phyloP scores from a whole-genome alignment of 2,329 filamentous ascomycete species.

The Xylariaceae sp. region DNA sequence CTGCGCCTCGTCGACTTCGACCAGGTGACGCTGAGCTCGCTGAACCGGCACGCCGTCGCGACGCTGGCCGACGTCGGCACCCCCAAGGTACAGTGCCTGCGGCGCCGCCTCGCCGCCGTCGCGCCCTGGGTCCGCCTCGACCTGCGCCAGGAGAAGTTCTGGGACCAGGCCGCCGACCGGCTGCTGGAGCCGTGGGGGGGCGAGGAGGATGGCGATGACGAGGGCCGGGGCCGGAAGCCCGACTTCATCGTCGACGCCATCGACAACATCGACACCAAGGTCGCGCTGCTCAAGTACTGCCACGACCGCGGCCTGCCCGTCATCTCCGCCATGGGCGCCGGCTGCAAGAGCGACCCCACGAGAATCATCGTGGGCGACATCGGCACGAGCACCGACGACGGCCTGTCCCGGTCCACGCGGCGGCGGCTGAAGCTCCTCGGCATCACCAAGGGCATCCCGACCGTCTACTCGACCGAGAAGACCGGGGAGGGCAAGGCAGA shows the following conservation, averaged over 20 bases:
- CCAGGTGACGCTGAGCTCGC: slow-evolving; percentile 87
- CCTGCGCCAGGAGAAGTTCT: slow-evolving; percentile 76
- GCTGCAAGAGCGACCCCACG: slow-evolving; percentile 82
- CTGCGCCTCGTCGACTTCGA: slow-evolving; percentile 93
- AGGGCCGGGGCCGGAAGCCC: slow-evolving; percentile 52
- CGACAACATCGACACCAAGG: slow-evolving; percentile 97
- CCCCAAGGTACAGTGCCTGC: slow-evolving; percentile 81
- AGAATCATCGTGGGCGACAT: slow-evolving; percentile 88
- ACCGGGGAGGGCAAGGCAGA: slow-evolving; percentile 85
- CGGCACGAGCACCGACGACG: slow-evolving; percentile 77
- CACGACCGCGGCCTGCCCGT: slow-evolving; percentile 69
- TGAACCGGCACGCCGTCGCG: slow-evolving; percentile 94
- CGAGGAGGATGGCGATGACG: too few species aligned
- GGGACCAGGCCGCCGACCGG: slow-evolving; percentile 53
- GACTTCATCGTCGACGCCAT: slow-evolving; percentile 96
- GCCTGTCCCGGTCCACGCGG: slow-evolving; percentile 76
- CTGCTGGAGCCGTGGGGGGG: slow-evolving; percentile 60
- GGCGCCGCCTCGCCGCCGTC: slow-evolving; percentile 73
- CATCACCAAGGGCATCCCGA: slow-evolving; percentile 77
- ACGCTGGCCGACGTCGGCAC: slow-evolving; percentile 90
- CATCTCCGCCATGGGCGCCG: slow-evolving; percentile 93
- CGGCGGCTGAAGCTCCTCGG: slow-evolving; percentile 70
- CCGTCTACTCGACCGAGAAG: slow-evolving; percentile 89
- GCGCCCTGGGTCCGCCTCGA: slow-evolving; percentile 91
- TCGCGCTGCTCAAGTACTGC: slow-evolving; percentile 83